These are phyloP conservation scores for Dunaliella salina DNA, from an alignment of 163 green algal genomes.

Conservation along the genomic window DNA sequence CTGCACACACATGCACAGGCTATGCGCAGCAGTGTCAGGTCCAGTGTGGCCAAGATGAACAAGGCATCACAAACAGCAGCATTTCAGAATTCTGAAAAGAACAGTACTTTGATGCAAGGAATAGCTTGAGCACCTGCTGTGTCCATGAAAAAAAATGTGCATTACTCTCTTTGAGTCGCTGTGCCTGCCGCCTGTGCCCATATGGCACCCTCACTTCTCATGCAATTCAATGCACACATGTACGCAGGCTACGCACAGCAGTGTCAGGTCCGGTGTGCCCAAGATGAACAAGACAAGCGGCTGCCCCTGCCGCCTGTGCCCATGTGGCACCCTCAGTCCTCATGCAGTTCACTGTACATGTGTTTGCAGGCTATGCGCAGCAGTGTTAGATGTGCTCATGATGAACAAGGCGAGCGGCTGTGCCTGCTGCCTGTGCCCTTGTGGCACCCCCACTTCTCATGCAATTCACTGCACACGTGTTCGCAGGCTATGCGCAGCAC, in stretches of 20 bases:
- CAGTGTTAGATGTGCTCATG: background rate
- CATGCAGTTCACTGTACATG: no score
- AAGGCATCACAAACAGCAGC: no score
- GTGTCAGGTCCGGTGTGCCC: background rate
- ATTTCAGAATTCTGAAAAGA: no score
- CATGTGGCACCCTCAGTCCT: background rate
- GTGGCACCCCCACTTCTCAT: background rate
- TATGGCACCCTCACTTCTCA: background rate
- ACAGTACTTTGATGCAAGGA: no score
- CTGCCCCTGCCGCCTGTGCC: background rate
- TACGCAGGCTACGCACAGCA: background rate
- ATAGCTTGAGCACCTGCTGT: no score
- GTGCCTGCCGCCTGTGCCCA: background rate
- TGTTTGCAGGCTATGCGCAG: background rate
- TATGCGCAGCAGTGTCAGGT: background rate
- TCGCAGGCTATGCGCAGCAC: background rate
- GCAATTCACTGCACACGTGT: no score
- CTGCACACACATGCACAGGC: background rate
- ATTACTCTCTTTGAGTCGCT: no score
- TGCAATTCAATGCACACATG: no score
- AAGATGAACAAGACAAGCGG: no score
- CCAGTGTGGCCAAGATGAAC: background rate
- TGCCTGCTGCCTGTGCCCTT: background rate
- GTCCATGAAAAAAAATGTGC: no score
- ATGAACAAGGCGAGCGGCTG: background rate